phyloP scores from a whole-genome alignment of 2,329 filamentous ascomycete species.

The Diaporthe sp. region DNA sequence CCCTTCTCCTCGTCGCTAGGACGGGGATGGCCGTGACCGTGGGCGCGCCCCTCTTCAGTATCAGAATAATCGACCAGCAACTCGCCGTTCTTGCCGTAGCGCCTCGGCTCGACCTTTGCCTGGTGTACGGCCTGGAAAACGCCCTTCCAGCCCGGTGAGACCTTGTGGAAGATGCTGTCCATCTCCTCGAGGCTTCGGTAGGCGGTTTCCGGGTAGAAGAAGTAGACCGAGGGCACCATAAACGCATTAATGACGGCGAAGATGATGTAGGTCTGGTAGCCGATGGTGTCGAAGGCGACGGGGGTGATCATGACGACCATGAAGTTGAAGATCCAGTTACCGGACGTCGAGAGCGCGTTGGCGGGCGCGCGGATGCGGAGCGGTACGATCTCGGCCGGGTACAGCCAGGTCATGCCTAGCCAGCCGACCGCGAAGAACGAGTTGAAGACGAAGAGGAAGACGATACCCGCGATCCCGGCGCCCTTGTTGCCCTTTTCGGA shows the following conservation, averaged over 20 bases:
- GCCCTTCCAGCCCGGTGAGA: slow-evolving; percentile 55
- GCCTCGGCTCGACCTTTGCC: slow-evolving; percentile 63
- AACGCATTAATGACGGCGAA: slow-evolving; percentile 76
- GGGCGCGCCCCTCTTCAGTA: slow-evolving; percentile 45
- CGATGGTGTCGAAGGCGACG: slow-evolving; percentile 69
- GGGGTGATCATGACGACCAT: slow-evolving; percentile 75
- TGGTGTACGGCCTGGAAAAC: slow-evolving; percentile 58
- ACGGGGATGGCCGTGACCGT: not conserved
- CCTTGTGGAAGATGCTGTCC: slow-evolving; percentile 74
- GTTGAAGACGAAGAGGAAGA: slow-evolving; percentile 66
- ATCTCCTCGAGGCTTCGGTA: slow-evolving; percentile 77
- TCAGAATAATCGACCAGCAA: slow-evolving; percentile 63
- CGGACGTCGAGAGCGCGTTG: slow-evolving; percentile 67
- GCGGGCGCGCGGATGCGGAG: slow-evolving; percentile 67
- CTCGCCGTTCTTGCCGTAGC: slow-evolving; percentile 73
- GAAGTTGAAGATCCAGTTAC: slow-evolving; percentile 76
- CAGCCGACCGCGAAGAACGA: slow-evolving; percentile 67
- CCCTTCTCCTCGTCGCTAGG: slow-evolving; percentile 32
- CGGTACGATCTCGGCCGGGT: slow-evolving; percentile 70
- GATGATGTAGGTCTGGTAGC: slow-evolving; percentile 74
- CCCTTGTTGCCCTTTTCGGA: slow-evolving; percentile 44
- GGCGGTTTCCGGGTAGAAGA: slow-evolving; percentile 76
- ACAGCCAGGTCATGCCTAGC: slow-evolving; percentile 71
- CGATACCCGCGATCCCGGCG: slow-evolving; percentile 51
- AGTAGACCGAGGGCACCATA: slow-evolving; percentile 70